Evolutionary conservation across 192 early-diverging fungal genomes (phyloP), one percentile per base, ranked within the genome.

Genomic region (Coemansia sp.): DNA sequence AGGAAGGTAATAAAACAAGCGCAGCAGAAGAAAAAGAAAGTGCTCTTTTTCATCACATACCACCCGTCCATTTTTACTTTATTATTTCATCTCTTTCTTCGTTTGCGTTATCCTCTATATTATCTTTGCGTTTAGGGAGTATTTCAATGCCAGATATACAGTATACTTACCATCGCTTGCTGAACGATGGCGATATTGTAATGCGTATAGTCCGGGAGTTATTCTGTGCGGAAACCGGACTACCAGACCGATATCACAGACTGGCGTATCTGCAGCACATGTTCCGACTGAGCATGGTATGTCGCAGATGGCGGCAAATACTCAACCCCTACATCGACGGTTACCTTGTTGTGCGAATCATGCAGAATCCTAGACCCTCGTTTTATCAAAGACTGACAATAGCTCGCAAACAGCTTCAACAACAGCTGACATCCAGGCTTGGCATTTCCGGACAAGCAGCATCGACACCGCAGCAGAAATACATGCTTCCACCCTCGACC

Each of bases 231-330:
- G 71, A 73, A 45, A 56, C 30, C 36, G 65, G 65, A 3, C 56
- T 64, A 16, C 56, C 61, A 1, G 71, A 67, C 34, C 57, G 66
- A 10, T 55, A 67, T 42, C 65, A 63, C 31, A 60, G 65, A 5
- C 71, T 73, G 14, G 71, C 59, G 12, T 67, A 67, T 30, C 61
- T 73, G 22, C 61, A 52, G 61, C 61, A 67, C 28, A 63, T 67
- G 17, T 66, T 52, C 61, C 71, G 66, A 6, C 60, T 58, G 22
- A 50, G 29, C 2, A 11, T 54, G 3, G 66, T 73, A 8, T 63
- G 71, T 29, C 71, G 61, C 1, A 61, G 60, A 51, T 73, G 71
- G 71, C 65, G 71, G 32, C 31, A 42, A 5, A 58, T 58, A 14
- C 55, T 73, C 18, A 42, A 38, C 45, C 65, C 65, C 18, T 67